Conservation (phyloP, 805 yeast genomes). For the Kluyveromyces starmeri region DNA sequence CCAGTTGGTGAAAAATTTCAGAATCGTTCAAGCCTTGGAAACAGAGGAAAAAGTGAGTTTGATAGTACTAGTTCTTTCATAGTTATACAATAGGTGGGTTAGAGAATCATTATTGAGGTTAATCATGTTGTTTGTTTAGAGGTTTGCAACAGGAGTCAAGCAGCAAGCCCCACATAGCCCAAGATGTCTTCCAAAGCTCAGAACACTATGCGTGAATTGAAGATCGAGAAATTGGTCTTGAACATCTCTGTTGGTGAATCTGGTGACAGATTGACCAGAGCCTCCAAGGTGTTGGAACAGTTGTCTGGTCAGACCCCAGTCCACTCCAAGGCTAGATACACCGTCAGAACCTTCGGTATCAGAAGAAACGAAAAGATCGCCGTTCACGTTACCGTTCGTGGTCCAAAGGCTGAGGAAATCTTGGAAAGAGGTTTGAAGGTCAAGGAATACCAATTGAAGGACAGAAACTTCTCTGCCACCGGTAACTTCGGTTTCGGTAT, state of each 20-base stretch:
- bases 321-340: constrained; percentile 99
- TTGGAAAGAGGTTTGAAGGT: constrained; percentile 99
- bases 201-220: constrained; percentile 98
- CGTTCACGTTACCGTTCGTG: constrained; percentile 98
- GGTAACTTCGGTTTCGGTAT: constrained; percentile 99
- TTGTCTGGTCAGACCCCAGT: constrained; percentile 99
- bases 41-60: no score
- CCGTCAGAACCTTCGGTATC: constrained; percentile 99
- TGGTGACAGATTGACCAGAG: constrained; percentile 99
- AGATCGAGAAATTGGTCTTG: constrained; percentile 98
- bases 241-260: constrained; percentile 99
- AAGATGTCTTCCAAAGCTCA: constrained; percentile 51
- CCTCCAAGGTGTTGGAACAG: constrained; percentile 99
- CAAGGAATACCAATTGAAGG: constrained; percentile 95
- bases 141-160: no score
- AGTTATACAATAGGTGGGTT: no score
- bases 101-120: no score
- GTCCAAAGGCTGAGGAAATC: constrained; percentile 99
- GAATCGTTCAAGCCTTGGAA: no score
- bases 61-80: no score
- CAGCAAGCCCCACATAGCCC: constrained; percentile 13
- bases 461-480: constrained; percentile 93
- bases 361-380: constrained; percentile 99
- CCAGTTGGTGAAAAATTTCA: no score
- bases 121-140: no score